phyloP scores from a whole-genome alignment of 768 basidiomycete genomes.

The Lactifluus rugatus region DNA sequence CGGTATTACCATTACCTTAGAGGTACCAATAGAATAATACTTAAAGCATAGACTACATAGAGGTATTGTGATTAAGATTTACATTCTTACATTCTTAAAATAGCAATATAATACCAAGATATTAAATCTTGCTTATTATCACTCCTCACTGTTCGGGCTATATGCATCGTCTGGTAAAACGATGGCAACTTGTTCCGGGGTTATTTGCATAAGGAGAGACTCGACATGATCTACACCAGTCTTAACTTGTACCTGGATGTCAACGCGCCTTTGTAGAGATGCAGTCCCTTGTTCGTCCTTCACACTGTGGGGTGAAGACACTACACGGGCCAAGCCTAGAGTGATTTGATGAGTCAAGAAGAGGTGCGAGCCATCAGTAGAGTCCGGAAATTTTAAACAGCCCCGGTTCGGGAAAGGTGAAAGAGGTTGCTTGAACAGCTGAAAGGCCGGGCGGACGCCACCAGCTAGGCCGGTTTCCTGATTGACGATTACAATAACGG shows the following conservation, averaged over 20 bases:
- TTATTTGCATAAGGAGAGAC: slow-evolving; percentile 11
- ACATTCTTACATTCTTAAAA: slow-evolving; percentile 1
- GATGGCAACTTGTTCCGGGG: slow-evolving; percentile 5
- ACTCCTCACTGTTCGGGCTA: not conserved
- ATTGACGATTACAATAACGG: slow-evolving; percentile 49
- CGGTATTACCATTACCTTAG: not conserved
- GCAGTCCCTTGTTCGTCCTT: not conserved
- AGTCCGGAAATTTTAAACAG: not conserved
- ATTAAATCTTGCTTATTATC: not conserved
- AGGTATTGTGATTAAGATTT: not conserved
- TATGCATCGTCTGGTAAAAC: not conserved
- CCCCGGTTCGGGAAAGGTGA: slow-evolving; percentile 20
- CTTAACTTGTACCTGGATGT: slow-evolving; percentile 9
- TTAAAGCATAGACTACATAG: not conserved
- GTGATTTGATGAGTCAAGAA: slow-evolving; percentile 18
- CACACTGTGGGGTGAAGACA: not conserved
- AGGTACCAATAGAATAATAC: not conserved
- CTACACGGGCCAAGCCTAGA: not conserved
- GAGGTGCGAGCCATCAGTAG: not conserved
- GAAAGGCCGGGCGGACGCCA: slow-evolving; percentile 19
- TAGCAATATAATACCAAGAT: slow-evolving; percentile 2
- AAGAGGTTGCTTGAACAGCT: slow-evolving; percentile 45
- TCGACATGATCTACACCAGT: slow-evolving; percentile 4
- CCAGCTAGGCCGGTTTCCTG: slow-evolving; percentile 40
- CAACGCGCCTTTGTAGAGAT: not conserved